Base-by-base conservation (phyloP, 2,329 filamentous ascomycete genomes). In the Aspergillus sp. region DNA sequence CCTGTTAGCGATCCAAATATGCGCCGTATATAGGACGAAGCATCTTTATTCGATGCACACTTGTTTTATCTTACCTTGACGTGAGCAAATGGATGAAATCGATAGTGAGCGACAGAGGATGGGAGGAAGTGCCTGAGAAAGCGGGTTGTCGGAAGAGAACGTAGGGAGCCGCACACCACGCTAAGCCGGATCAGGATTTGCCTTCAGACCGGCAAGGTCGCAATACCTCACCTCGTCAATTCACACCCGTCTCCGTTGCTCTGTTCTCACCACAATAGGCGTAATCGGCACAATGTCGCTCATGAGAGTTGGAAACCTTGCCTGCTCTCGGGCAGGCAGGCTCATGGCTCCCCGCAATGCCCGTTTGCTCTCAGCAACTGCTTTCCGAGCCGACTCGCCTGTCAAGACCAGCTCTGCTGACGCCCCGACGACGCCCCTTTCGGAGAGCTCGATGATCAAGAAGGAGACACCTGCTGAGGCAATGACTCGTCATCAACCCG, bases 401-500 rank as follows among this genome's bases (percentile, higher is more conserved):
- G 80, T 85, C 66, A 78, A 72, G 83, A 83, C 79, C 59, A 74
- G 62, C 65, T 68, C 76, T 57, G 64, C 72, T 56, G 76, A 78
- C 65, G 77, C 80, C 61, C 78, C 78, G 58, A 67, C 71, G 56
- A 66, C 70, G 54, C 69, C 71, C 63, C 61, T 65, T 59, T 70
- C 69, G 65, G 69, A 65, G 49, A 75, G 72, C 60, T 79, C 78
- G 20, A 70, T 84, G 73, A 80, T 83, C 64, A 78, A 77, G 58
- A 71, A 81, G 64, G 77, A 85, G 63, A 73, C 70, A 20, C 74
- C 83, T 36, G 70, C 74, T 12, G 76, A 83, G 67, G 80, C 78
- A 59, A 77, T 80, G 70, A 74, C 81, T 64, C 81, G 80, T 64
- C 90, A 95, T 74, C 83, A 89, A 67, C 91, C 91, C 60, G 89